Conservation (phyloP, 2,329 filamentous ascomycete species). For the Cladophialophora immunda region DNA sequence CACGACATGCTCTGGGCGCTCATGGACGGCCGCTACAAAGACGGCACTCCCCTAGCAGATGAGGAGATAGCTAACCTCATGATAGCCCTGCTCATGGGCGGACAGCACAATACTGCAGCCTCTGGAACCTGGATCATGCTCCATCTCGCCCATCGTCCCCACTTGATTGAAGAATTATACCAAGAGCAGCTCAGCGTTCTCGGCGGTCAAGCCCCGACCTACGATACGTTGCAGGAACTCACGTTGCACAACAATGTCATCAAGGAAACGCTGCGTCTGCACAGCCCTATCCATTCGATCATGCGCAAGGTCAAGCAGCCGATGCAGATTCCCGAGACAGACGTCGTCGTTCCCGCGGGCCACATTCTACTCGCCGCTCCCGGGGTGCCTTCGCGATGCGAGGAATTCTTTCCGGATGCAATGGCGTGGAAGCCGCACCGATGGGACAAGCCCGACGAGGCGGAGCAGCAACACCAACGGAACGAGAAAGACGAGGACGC, state of each 20-base stretch:
- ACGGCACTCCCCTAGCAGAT: slow-evolving; percentile 80
- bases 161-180: slow-evolving; percentile 83
- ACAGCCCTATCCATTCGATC: slow-evolving; percentile 94
- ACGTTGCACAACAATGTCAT: slow-evolving; percentile 84
- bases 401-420: slow-evolving; percentile 69
- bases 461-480: slow-evolving; percentile 59
- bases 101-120: slow-evolving; percentile 87
- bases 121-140: slow-evolving; percentile 87
- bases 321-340: slow-evolving; percentile 71
- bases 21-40: slow-evolving; percentile 86
- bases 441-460: slow-evolving; percentile 67
- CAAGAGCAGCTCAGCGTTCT: slow-evolving; percentile 79
- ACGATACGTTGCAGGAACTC: slow-evolving; percentile 79
- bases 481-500: slow-evolving; percentile 57
- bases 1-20: slow-evolving; percentile 90
- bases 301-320: slow-evolving; percentile 90
- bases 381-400: slow-evolving; percentile 71
- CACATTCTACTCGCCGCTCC: slow-evolving; percentile 86
- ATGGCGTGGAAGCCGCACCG: slow-evolving; percentile 68
- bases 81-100: slow-evolving; percentile 92
- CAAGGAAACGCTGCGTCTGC: slow-evolving; percentile 89
- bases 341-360: slow-evolving; percentile 78
- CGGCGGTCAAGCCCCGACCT: slow-evolving; percentile 77
- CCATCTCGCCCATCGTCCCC: slow-evolving; percentile 77
- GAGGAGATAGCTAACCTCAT: slow-evolving; percentile 90